Conservation (phyloP, 768 basidiomycete species). For the Fibroporia radiculosa region DNA sequence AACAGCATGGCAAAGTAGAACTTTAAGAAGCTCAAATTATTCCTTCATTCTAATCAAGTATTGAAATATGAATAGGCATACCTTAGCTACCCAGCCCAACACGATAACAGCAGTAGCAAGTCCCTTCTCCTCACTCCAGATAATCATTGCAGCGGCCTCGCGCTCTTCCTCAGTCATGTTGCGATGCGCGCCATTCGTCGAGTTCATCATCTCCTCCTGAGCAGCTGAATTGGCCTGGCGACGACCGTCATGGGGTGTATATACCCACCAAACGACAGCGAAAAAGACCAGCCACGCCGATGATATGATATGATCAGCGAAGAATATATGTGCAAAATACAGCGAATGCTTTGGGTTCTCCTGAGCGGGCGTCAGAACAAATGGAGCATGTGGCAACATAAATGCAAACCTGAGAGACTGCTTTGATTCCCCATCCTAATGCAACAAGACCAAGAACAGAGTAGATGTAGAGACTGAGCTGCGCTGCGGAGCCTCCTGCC, state of each 20-base stretch:
- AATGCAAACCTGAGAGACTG: constrained; percentile 73
- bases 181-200: constrained; percentile 34
- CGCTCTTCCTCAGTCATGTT: constrained; percentile 61
- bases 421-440: constrained; percentile 80
- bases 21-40: no score
- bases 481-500: constrained; percentile 87
- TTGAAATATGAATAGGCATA: no score
- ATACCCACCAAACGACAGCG: constrained; percentile 83
- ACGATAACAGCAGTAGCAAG: constrained; percentile 71
- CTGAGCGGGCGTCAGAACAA: constrained; percentile 31
- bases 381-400: constrained; percentile 4
- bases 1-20: constrained; percentile 85
- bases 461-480: constrained; percentile 90
- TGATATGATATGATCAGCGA: constrained; percentile 84
- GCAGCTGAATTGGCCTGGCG: constrained; percentile 77
- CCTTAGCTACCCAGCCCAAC: constrained; percentile 85
- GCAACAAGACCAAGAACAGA: constrained; percentile 77
- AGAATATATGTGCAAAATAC: constrained; percentile 88
- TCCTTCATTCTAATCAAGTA: no score
- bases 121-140: constrained; percentile 90
- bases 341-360: constrained; percentile 82
- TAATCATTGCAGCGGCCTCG: constrained; percentile 60
- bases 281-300: constrained; percentile 93
- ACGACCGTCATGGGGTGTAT: constrained; percentile 86
- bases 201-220: constrained; percentile 76